These are phyloP conservation scores for Candida incommunis DNA, from an alignment of 805 yeast genomes.

Conservation along the genomic window DNA sequence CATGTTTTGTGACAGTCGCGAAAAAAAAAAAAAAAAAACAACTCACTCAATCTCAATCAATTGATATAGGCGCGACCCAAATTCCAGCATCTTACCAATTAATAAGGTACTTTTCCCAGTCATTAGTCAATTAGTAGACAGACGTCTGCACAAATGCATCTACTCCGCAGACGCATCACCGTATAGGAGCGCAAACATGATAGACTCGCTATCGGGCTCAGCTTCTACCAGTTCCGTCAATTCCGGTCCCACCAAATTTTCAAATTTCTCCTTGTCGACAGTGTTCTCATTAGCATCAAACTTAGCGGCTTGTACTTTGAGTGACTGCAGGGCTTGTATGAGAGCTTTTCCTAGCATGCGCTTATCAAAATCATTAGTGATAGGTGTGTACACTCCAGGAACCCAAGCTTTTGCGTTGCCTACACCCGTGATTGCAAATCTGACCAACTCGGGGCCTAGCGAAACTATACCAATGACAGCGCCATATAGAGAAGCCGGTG, in stretches of 20 bases:
- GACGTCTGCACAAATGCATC: too few relatives aligned
- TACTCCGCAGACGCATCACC: background rate
- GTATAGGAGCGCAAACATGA: background rate
- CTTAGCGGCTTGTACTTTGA: background rate
- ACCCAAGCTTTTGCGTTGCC: conserved; percentile 79
- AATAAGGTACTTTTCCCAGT: too few relatives aligned
- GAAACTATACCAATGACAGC: conserved; percentile 73
- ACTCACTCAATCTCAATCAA: too few relatives aligned
- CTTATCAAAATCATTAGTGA: background rate
- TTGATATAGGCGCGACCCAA: too few relatives aligned
- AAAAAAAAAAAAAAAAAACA: too few relatives aligned
- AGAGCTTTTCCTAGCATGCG: background rate
- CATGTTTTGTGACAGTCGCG: too few relatives aligned
- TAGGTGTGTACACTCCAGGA: conserved; percentile 20
- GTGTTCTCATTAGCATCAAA: background rate
- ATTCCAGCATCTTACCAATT: too few relatives aligned
- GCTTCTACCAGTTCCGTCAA: background rate
- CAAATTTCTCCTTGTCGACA: background rate
- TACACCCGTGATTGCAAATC: conserved; percentile 47
- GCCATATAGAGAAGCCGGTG: conserved; percentile 86
- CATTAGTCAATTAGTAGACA: too few relatives aligned
- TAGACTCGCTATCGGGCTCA: background rate
- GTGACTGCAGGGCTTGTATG: background rate
- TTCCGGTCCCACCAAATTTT: background rate
- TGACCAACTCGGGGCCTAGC: conserved; percentile 75